A percentile compares a stretch with the other conserved stretches of the same genome.
Conservation (phyloP, 805 yeast species). For the Schwanniomyces polymorphus region DNA sequence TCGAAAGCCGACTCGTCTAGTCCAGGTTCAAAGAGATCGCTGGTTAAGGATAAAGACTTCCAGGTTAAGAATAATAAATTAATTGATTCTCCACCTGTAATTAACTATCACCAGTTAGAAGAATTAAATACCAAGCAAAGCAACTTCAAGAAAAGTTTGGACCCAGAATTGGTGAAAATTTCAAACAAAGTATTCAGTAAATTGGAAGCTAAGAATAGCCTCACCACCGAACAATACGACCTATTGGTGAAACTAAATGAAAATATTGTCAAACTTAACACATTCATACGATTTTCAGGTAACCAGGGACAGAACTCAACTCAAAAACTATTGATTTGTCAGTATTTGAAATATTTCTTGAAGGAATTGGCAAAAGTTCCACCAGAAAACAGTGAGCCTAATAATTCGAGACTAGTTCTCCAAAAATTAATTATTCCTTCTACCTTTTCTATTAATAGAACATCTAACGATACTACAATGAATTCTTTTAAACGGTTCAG, state of each 20-base stretch:
- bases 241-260: constrained; percentile 38
- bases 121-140: constrained; percentile 15
- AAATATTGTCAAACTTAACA: constrained; percentile 24
- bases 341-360: constrained; percentile 37
- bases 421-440: constrained; percentile 37
- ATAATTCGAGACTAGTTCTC: constrained; percentile 14
- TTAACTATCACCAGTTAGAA: constrained; percentile 7
- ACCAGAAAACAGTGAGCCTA: constrained; percentile 4
- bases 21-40: constrained; percentile 13
- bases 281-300: constrained; percentile 19
- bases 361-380: constrained; percentile 30
- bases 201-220: constrained; percentile 28
- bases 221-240: constrained; percentile 36
- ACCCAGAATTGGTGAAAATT: constrained; percentile 32
- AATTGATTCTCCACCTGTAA: constrained; percentile 4
- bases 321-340: constrained; percentile 33
- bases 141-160: constrained; percentile 11
- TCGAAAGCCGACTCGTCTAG: constrained; percentile 4
- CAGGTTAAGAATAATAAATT: constrained; percentile 9
- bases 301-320: constrained; percentile 3
- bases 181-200: constrained; percentile 43
- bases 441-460: constrained; percentile 12
- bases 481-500: constrained; percentile 7
- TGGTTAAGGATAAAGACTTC: constrained; percentile 16
- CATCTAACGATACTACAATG: constrained; percentile 4